Evolutionary conservation across 371 early-diverging fungal genomes (phyloP).

Genomic region (Phascolomyces articulosus): DNA sequence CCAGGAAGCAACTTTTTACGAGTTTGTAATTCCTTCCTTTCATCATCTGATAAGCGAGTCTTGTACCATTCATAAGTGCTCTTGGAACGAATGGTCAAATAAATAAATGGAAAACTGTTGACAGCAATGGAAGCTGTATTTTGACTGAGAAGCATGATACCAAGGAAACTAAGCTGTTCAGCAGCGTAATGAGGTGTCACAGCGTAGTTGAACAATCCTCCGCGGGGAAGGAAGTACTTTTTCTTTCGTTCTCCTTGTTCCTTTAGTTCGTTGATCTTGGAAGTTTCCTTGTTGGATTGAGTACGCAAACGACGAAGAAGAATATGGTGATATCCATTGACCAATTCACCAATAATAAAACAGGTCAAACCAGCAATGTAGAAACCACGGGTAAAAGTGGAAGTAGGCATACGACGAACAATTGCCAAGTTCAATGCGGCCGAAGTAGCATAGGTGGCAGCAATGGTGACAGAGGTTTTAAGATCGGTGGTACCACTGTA

Average conservation of each 20-base stretch:
- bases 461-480: slow-evolving; percentile 20
- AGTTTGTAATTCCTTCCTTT: slow-evolving; percentile 7
- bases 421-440: slow-evolving; percentile 12
- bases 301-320: slow-evolving; percentile 26
- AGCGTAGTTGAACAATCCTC: slow-evolving; percentile 25
- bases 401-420: slow-evolving; percentile 11
- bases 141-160: slow-evolving; percentile 27
- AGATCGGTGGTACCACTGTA: slow-evolving; percentile 33
- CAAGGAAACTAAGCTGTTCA: slow-evolving; percentile 28
- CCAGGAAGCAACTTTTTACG: slow-evolving; percentile 25
- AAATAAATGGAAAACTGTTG: slow-evolving; percentile 28
- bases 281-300: background rate
- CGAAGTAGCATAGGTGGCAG: slow-evolving; percentile 18
- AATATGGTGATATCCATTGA: slow-evolving; percentile 38
- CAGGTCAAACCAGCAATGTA: slow-evolving; percentile 16
- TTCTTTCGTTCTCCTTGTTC: background rate
- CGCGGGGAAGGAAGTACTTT: slow-evolving; percentile 12
- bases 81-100: slow-evolving; percentile 25
- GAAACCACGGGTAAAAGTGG: background rate
- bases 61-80: slow-evolving; percentile 29
- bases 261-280: background rate
- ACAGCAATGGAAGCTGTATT: slow-evolving; percentile 23
- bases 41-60: slow-evolving; percentile 9
- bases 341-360: slow-evolving; percentile 30
- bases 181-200: slow-evolving; percentile 28